These are phyloP conservation scores for Trypanosoma caninum DNA, from an alignment of 208 protist species.

Conservation along the genomic window DNA sequence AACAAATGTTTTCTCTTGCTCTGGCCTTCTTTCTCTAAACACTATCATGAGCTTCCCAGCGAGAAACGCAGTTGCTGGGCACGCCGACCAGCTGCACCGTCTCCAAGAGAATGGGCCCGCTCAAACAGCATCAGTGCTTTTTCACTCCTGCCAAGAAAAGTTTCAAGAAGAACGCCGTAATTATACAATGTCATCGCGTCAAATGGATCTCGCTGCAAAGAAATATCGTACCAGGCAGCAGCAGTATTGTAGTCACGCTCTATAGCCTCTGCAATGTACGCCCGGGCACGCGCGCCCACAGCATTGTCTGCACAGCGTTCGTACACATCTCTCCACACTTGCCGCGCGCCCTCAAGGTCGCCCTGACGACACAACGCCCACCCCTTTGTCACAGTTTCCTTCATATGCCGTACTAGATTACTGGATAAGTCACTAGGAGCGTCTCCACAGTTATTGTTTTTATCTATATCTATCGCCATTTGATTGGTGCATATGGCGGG, in stretches of 20 bases:
- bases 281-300: constrained; percentile 52
- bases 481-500: too few relatives aligned
- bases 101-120: constrained; percentile 45
- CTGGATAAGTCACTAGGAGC: not conserved
- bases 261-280: constrained; percentile 67
- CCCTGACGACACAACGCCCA: constrained; percentile 57
- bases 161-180: constrained; percentile 77
- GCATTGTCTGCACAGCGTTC: constrained; percentile 29
- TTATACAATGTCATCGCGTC: constrained; percentile 81
- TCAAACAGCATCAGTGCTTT: constrained; percentile 56
- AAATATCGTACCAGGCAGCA: constrained; percentile 50
- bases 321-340: constrained; percentile 45
- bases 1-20: not conserved
- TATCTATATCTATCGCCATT: too few relatives aligned
- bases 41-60: constrained; percentile 4
- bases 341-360: constrained; percentile 43
- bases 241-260: constrained; percentile 64
- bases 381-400: constrained; percentile 39
- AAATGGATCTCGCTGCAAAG: constrained; percentile 54
- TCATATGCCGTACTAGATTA: constrained; percentile 6
- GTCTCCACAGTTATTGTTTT: too few relatives aligned
- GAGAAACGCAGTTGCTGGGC: constrained; percentile 44
- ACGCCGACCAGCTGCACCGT: constrained; percentile 43
- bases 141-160: constrained; percentile 40
- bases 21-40: not conserved